Conservation (phyloP, 1,284 basidiomycete genomes). For the Chiua sp. region DNA sequence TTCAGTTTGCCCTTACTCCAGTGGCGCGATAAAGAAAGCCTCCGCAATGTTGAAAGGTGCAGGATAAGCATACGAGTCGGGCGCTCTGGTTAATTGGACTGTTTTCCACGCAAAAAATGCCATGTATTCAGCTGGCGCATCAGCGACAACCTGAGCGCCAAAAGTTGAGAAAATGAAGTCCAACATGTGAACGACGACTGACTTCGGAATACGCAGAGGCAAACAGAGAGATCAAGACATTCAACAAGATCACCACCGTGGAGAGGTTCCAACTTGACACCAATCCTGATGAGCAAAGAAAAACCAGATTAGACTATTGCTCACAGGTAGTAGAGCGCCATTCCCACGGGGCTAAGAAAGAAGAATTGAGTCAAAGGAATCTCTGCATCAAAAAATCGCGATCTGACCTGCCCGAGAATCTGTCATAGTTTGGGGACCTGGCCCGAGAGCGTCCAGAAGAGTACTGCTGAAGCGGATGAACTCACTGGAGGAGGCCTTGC, state of each 20-base stretch:
- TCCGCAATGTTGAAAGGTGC: constrained; percentile 90
- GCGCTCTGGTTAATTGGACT: constrained; percentile 83
- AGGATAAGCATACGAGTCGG: constrained; percentile 76
- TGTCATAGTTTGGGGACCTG: constrained; percentile 83
- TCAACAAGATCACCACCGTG: constrained; percentile 88
- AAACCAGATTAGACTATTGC: constrained; percentile 25
- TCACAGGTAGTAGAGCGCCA: constrained; percentile 83
- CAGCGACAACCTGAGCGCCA: constrained; percentile 54
- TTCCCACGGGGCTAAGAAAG: constrained; percentile 62
- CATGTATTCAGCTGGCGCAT: constrained; percentile 80
- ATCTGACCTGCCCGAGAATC: constrained; percentile 57
- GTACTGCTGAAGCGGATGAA: constrained; percentile 10
- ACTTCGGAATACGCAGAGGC: constrained; percentile 90
- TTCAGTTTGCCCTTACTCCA: constrained; percentile 65
- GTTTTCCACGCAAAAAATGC: constrained; percentile 91
- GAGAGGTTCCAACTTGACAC: constrained; percentile 79
- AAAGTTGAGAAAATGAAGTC: neutral
- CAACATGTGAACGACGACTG: constrained; percentile 34
- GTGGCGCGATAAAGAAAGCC: constrained; percentile 77
- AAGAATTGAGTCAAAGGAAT: constrained; percentile 19
- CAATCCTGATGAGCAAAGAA: constrained; percentile 10
- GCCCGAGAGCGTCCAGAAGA: constrained; percentile 3
- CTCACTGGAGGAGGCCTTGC: constrained; percentile 82
- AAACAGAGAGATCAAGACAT: constrained; percentile 95
- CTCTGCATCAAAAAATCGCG: neutral